Evolutionary conservation across 2,329 filamentous ascomycete species (phyloP).

Genomic region (Aspergillus nomiae): DNA sequence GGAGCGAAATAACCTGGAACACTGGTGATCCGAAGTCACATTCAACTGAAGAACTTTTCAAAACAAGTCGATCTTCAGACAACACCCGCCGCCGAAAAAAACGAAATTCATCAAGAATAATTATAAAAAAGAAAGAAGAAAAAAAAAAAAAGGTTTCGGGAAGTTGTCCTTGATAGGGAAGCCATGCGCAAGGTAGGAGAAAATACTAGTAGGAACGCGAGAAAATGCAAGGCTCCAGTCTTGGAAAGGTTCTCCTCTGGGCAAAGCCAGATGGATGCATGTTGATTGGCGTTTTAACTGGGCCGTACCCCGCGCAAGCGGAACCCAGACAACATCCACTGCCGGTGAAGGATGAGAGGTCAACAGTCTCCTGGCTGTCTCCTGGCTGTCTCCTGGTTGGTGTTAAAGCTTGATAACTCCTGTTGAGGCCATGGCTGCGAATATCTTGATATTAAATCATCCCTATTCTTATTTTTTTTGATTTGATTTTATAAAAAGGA

Average conservation of each 20-base stretch:
- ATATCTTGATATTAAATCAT: neutral
- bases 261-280: slow-evolving; percentile 9
- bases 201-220: slow-evolving; percentile 22
- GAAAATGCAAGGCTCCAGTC: slow-evolving; percentile 32
- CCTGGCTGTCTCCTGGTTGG: neutral
- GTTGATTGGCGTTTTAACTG: slow-evolving; percentile 28
- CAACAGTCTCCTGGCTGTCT: neutral
- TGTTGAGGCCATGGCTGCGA: neutral
- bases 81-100: neutral
- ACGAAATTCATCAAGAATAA: neutral
- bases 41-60: neutral
- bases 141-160: slow-evolving; percentile 10
- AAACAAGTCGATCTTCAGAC: neutral
- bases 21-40: slow-evolving; percentile 1
- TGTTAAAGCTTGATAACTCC: neutral
- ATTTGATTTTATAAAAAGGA: neutral
- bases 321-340: slow-evolving; percentile 23
- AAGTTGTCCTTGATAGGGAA: slow-evolving; percentile 18
- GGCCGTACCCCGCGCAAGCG: slow-evolving; percentile 32
- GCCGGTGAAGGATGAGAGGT: slow-evolving; percentile 26
- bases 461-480: neutral
- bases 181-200: slow-evolving; percentile 21
- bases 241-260: slow-evolving; percentile 27
- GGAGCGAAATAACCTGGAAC: neutral
- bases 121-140: neutral